These are phyloP conservation scores for Hypoxylon crocopeplum DNA, from an alignment of 495 filamentous ascomycete genomes.

Conservation along the genomic window DNA sequence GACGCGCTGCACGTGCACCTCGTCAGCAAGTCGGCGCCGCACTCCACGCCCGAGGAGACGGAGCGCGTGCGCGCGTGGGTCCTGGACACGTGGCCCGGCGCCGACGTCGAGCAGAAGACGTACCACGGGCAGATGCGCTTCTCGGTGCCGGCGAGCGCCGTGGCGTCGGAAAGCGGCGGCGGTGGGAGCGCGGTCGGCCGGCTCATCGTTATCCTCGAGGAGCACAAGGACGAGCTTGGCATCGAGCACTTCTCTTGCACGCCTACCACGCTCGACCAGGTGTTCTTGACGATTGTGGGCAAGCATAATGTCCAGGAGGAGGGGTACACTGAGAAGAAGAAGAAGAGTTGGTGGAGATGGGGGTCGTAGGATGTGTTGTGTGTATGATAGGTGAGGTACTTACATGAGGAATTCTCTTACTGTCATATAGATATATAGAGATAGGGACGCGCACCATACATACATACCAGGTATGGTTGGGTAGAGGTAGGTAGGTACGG, in stretches of 20 bases:
- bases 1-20: slow-evolving; percentile 71
- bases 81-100: slow-evolving; percentile 58
- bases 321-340: slow-evolving; percentile 60
- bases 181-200: slow-evolving; percentile 58
- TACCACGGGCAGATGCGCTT: slow-evolving; percentile 87
- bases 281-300: slow-evolving; percentile 82
- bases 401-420: no score
- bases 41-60: slow-evolving; percentile 71
- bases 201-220: slow-evolving; percentile 75
- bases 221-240: slow-evolving; percentile 66
- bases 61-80: slow-evolving; percentile 68
- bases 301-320: slow-evolving; percentile 80
- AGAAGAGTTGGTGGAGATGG: slow-evolving; percentile 40
- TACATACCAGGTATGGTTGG: no score
- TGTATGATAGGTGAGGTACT: no score
- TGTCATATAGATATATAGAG: no score
- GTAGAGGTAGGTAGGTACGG: no score
- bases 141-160: slow-evolving; percentile 62
- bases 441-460: no score
- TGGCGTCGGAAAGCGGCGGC: slow-evolving; percentile 30
- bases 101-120: slow-evolving; percentile 70
- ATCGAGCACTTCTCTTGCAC: slow-evolving; percentile 82
- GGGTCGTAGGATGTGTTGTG: background rate
- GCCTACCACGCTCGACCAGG: slow-evolving; percentile 85
- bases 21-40: slow-evolving; percentile 74